Evolutionary conservation across 1,284 basidiomycete genomes (phyloP), one percentile per base, ranked within the genome.

Genomic region (Sanghuangporus sanghuang): DNA sequence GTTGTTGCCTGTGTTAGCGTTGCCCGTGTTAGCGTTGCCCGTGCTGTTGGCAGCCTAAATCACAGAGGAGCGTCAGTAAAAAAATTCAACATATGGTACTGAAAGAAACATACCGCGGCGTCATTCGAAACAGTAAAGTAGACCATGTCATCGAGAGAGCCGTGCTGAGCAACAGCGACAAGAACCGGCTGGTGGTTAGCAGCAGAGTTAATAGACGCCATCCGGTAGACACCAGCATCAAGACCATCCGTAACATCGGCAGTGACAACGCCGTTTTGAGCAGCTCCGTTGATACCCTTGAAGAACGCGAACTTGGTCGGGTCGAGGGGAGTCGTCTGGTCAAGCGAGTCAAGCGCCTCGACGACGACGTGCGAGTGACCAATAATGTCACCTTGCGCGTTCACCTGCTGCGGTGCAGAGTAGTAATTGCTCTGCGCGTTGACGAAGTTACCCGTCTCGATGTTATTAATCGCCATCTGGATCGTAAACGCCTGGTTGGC

Each of bases 311-410:
- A 86, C 55, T 75, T 74, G 61, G 69, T 77, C 7, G 87, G 84
- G 74, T 88, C 76, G 7, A 78, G 81, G 6, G 82, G 77, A 2
- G 75, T 77, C 18, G 83, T 85, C 70, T 82, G 78, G 61, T 76
- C 75, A 49, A 84, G 71, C 23, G 79, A 73, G 50, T 72, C 70
- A 67, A 90, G 74, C 65, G 70, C 55, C 74, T 90, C 82, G 68
- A 89, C 77, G 57, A 85, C 82, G 66, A 90, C 77, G 71, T 90
- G 87, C 14, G 83, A 81, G 73, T 89, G 86, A 3, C 86, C 87
- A 53, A 79, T 70, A 67, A 87, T 81, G 53, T 73, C 73, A 56
- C 86, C 88, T 49, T 76, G 71, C 1, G 61, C 70, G 67, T 86
- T 79, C 35, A 87, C 72, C 18, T 84, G 80, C 72, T 90, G 86